Base-by-base conservation (phyloP, 805 yeast species). In the Komagataella phaffii region DNA sequence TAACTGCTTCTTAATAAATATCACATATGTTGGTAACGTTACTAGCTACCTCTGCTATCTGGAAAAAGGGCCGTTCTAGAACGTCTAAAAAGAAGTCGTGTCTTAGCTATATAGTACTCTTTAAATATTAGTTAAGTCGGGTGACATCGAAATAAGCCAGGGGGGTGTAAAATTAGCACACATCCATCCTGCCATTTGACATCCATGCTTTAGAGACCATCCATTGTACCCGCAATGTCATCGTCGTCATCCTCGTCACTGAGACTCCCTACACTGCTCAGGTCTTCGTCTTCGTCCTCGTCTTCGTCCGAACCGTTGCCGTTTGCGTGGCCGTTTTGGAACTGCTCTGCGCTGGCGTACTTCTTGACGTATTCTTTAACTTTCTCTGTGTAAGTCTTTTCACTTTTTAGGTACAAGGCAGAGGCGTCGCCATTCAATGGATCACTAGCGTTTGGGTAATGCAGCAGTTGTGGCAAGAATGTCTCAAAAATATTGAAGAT, bases 371-470 rank as follows among this genome's bases (percentile, higher is more conserved):
- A 87, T 44, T 76, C 78, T 61, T 75, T 80, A 5, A 93, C 95
- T 57, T 78, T 81, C 50, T 73, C 79, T 49, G 77, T 79, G 63
- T 91, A 91, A 50, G 74, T 68, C 23, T 73, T 69, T 54, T 80
- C 82, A 59, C 88, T 88, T 52, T 81, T 76, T 55, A 83, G 72
- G 71, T 86, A 80, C 52, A 91, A 67, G 14, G 84, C 80, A 5
- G 95, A 87, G 0, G 98, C 98, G 54, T 86, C 93, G 8, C 89
- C 82, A 61, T 91, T 91, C 55, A 91, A 74, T 1, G 99, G 99
- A 64, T 91, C 99, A 12, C 91, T 73, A 1, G 98, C 91, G 61
- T 91, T 91, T 17, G 98, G 97, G 61, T 91, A 93, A 52, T 90
- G 78, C 55, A 91, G 71, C 53, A 91, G 70, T 59, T 95, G 98